phyloP scores from a whole-genome alignment of 768 basidiomycete species.

The Boletus vermiculosoides region DNA sequence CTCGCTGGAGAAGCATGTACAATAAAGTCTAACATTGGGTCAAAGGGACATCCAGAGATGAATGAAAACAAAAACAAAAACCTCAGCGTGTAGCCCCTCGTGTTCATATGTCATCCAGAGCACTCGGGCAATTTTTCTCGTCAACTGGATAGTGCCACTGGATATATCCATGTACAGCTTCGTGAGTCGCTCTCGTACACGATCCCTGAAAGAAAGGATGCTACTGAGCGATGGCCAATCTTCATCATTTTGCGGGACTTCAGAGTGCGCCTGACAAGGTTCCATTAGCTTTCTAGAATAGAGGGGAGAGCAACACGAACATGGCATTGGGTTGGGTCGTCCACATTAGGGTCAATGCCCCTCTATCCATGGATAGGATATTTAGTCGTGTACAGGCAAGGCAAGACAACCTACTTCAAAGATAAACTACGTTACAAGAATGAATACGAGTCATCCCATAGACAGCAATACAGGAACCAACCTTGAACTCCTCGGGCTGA shows the following conservation, averaged over 20 bases:
- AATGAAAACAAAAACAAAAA: conserved; percentile 18
- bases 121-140: conserved; percentile 70
- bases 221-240: conserved; percentile 81
- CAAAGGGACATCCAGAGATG: neutral
- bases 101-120: conserved; percentile 92
- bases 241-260: conserved; percentile 73
- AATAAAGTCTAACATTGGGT: conserved; percentile 61
- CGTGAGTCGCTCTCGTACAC: conserved; percentile 71
- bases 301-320: conserved; percentile 41
- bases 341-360: conserved; percentile 94
- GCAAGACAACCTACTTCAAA: conserved; percentile 58
- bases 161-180: conserved; percentile 72
- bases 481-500: conserved; percentile 81
- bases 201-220: conserved; percentile 76
- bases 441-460: conserved; percentile 6
- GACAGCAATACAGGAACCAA: conserved; percentile 23
- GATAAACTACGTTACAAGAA: conserved; percentile 47
- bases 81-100: conserved; percentile 85
- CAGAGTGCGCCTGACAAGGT: conserved; percentile 70
- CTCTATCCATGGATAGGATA: conserved; percentile 47
- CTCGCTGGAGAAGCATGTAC: conserved; percentile 89
- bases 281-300: neutral
- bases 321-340: conserved; percentile 84
- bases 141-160: conserved; percentile 47
- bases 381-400: neutral